Evolutionary conservation across 441 rosid species (phyloP).

Genomic region (Syzygium malaccense): DNA sequence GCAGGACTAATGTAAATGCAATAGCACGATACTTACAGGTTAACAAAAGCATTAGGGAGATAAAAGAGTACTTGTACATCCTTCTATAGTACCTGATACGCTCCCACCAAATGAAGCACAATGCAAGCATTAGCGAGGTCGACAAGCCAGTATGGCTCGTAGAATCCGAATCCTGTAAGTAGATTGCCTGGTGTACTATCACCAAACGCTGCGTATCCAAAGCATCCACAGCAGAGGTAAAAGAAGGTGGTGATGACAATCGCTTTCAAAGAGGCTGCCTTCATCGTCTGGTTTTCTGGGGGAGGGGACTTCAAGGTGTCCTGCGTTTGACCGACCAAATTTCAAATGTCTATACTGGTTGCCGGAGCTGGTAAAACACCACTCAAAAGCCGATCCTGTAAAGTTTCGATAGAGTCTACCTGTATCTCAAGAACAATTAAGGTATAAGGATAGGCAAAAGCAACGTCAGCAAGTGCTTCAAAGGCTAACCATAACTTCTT

Average conservation of each 20-base stretch:
- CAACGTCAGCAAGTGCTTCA: slow-evolving; percentile 45
- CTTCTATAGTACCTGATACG: slow-evolving; percentile 35
- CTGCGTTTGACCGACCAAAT: slow-evolving; percentile 13
- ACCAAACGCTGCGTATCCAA: slow-evolving; percentile 56
- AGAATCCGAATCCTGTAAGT: slow-evolving; percentile 43
- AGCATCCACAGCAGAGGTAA: slow-evolving; percentile 38
- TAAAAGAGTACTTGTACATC: background rate
- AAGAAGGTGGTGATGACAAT: slow-evolving; percentile 28
- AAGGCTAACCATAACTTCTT: slow-evolving; percentile 34
- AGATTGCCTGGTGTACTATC: slow-evolving; percentile 46
- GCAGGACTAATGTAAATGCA: background rate
- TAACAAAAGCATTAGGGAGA: background rate
- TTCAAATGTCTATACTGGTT: background rate
- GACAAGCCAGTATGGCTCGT: slow-evolving; percentile 39
- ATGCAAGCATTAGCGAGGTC: slow-evolving; percentile 42
- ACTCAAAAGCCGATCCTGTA: background rate
- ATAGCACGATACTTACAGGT: background rate
- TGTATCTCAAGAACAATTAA: slow-evolving; percentile 39
- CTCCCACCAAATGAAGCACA: slow-evolving; percentile 44
- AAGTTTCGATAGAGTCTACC: slow-evolving; percentile 7
- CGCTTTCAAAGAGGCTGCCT: slow-evolving; percentile 32
- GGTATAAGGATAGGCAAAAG: slow-evolving; percentile 39
- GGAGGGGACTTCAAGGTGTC: slow-evolving; percentile 46
- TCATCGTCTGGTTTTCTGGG: slow-evolving; percentile 40
- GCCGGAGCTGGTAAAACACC: background rate